phyloP scores from a whole-genome alignment of 176 grass and related monocot genomes.

The Neostapfia colusana region DNA sequence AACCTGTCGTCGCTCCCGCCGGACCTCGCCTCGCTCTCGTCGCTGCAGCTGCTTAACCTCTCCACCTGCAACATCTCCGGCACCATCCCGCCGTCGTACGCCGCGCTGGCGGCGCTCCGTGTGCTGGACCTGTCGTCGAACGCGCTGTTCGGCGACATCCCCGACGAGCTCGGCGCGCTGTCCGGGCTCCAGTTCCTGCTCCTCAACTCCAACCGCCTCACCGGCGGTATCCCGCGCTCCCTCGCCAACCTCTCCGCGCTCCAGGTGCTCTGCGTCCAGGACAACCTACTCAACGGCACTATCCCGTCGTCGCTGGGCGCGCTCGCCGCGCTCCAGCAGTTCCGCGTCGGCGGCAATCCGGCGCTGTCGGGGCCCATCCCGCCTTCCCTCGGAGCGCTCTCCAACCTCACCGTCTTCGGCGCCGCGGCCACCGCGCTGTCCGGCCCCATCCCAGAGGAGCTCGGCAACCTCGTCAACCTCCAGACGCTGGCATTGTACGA shows the following conservation, averaged over 20 bases:
- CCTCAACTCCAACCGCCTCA: conserved; percentile 85
- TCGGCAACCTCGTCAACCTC: conserved; percentile 76
- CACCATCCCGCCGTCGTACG: conserved; percentile 50
- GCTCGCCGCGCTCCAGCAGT: conserved; percentile 75
- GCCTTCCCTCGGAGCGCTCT: conserved; percentile 57
- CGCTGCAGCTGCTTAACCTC: conserved; percentile 91
- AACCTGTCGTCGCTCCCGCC: conserved; percentile 77
- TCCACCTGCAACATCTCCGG: conserved; percentile 90
- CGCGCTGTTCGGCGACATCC: conserved; percentile 67
- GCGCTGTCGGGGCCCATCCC: conserved; percentile 64
- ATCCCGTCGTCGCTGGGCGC: conserved; percentile 77
- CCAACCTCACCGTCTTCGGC: conserved; percentile 93
- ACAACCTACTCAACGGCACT: conserved; percentile 86
- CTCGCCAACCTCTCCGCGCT: conserved; percentile 72
- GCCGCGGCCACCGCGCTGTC: conserved; percentile 80
- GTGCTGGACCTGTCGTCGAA: conserved; percentile 92
- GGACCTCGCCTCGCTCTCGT: conserved; percentile 59
- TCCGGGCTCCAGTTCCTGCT: conserved; percentile 77
- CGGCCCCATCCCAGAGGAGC: conserved; percentile 68
- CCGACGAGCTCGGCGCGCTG: conserved; percentile 52
- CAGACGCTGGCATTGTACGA: conserved; percentile 83
- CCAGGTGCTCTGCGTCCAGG: conserved; percentile 92
- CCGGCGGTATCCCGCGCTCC: conserved; percentile 58
- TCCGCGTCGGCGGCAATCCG: conserved; percentile 82
- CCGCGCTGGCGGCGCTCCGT: conserved; percentile 58